Evolutionary conservation across 164 flowering plant genomes (phyloP).

Genomic region (Cinnamomum chago): DNA sequence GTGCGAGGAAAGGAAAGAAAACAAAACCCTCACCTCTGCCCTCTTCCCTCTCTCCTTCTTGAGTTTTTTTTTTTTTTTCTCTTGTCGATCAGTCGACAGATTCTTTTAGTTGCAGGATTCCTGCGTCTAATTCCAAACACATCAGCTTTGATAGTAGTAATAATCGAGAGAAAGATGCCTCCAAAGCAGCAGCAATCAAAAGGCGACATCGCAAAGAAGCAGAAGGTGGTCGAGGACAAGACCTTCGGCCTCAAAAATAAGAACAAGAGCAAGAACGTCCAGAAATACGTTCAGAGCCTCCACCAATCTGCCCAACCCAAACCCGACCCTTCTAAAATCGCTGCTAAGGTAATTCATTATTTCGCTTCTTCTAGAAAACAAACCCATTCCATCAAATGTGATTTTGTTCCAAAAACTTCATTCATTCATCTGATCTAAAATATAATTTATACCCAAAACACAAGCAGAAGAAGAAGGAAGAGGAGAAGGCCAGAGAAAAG

Average conservation of each 20-base stretch:
- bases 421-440: background rate
- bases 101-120: no score
- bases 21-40: background rate
- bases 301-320: constrained; percentile 77
- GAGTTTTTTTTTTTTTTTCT: no score
- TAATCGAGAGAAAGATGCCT: constrained; percentile 51
- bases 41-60: background rate
- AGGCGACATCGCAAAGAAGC: constrained; percentile 94
- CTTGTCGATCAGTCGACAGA: no score
- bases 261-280: constrained; percentile 92
- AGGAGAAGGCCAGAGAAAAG: constrained; percentile 88
- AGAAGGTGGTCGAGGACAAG: constrained; percentile 93
- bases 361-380: background rate
- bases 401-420: background rate
- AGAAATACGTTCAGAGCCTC: constrained; percentile 82
- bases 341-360: constrained; percentile 50
- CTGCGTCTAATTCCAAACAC: background rate
- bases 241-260: constrained; percentile 97
- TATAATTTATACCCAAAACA: no score
- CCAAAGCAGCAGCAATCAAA: constrained; percentile 75
- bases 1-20: background rate
- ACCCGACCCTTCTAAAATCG: constrained; percentile 55
- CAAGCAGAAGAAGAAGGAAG: constrained; percentile 94
- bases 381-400: background rate
- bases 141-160: background rate